These are phyloP conservation scores for Cephalotrichum gorgonifer DNA, from an alignment of 2,329 filamentous ascomycete genomes.

Conservation along the genomic window DNA sequence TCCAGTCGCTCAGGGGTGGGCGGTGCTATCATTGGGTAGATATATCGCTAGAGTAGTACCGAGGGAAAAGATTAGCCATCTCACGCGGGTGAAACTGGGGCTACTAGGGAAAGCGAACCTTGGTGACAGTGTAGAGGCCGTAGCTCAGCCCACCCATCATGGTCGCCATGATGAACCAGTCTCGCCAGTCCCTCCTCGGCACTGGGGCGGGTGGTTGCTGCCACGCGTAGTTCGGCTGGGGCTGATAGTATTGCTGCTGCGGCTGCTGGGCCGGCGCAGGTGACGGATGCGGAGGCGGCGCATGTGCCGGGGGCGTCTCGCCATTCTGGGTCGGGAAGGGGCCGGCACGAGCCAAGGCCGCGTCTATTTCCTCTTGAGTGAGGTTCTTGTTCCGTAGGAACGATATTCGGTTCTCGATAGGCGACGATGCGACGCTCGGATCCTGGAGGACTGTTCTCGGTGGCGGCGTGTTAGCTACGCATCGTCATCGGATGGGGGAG, in stretches of 20 bases:
- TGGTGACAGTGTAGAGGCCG: conserved; percentile 77
- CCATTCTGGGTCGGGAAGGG: conserved; percentile 20
- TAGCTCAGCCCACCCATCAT: conserved; percentile 85
- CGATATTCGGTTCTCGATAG: conserved; percentile 84
- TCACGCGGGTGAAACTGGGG: background rate
- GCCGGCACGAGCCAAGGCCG: conserved; percentile 66
- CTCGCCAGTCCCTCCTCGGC: conserved; percentile 85
- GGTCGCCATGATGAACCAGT: conserved; percentile 99
- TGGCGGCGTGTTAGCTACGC: conserved; percentile 11
- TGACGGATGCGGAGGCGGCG: conserved; percentile 19
- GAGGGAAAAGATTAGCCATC: background rate
- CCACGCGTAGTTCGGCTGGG: conserved; percentile 45
- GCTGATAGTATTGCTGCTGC: conserved; percentile 34
- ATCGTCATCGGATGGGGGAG: background rate
- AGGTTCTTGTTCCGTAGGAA: conserved; percentile 96
- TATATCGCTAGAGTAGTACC: conserved; percentile 59
- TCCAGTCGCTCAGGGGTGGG: conserved; percentile 90
- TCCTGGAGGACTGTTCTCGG: conserved; percentile 82
- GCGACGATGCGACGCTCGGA: conserved; percentile 77
- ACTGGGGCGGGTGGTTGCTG: conserved; percentile 43
- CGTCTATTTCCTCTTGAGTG: conserved; percentile 88
- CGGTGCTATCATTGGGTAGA: conserved; percentile 81
- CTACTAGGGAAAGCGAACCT: conserved; percentile 40
- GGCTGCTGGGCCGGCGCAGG: conserved; percentile 30
- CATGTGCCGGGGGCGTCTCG: conserved; percentile 23